Evolutionary conservation across 768 basidiomycete species (phyloP).

Genomic region (Mycena floridula): DNA sequence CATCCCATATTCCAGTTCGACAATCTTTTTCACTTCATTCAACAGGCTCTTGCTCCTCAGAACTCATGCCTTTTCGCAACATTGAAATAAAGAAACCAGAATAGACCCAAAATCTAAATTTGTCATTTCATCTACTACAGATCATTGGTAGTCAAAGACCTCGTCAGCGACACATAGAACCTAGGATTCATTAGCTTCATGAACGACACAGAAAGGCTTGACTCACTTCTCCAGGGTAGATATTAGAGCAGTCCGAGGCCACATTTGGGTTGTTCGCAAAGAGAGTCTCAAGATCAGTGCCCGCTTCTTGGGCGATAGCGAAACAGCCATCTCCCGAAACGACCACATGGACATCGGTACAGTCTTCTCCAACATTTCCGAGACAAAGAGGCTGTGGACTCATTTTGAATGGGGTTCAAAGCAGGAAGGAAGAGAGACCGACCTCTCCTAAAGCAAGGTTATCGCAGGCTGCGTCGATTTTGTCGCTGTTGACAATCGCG

Average conservation of each 20-base stretch:
- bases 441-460: constrained; percentile 53
- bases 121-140: too few species aligned
- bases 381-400: constrained; percentile 42
- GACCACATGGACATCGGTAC: constrained; percentile 42
- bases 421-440: constrained; percentile 1
- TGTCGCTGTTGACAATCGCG: constrained; percentile 38
- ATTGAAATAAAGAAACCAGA: too few species aligned
- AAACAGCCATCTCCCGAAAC: constrained; percentile 45
- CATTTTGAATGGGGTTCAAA: not conserved
- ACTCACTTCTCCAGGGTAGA: constrained; percentile 54
- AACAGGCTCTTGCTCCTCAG: too few species aligned
- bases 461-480: constrained; percentile 46
- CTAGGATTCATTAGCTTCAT: not conserved
- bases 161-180: not conserved
- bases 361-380: constrained; percentile 51
- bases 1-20: too few species aligned
- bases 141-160: not conserved
- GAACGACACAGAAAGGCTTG: not conserved
- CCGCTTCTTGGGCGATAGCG: constrained; percentile 30
- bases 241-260: constrained; percentile 42
- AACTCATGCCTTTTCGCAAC: too few species aligned
- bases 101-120: too few species aligned
- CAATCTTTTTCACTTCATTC: too few species aligned
- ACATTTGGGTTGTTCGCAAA: constrained; percentile 63
- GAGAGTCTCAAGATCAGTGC: constrained; percentile 40